Percentiles rank a stretch among this genome's conserved stretches.
Conservation (phyloP, 306 rosid genomes). For the Trifolium fragiferum region DNA sequence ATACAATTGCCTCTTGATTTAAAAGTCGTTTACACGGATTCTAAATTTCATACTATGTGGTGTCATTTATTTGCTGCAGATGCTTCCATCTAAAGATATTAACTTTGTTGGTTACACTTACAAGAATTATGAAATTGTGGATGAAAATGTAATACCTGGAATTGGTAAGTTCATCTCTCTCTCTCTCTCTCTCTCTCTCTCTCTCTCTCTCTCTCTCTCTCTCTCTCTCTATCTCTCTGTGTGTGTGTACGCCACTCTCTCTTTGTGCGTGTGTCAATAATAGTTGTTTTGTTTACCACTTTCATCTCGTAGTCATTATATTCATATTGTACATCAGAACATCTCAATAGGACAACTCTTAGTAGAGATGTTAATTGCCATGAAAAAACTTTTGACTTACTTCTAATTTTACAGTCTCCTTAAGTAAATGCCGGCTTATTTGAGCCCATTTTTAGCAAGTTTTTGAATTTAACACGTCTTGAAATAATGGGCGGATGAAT, state of each 20-base stretch:
- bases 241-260: not conserved
- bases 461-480: not conserved
- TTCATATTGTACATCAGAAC: not conserved
- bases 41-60: constrained; percentile 33
- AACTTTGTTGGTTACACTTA: constrained; percentile 96
- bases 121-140: constrained; percentile 84
- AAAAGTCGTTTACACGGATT: constrained; percentile 10
- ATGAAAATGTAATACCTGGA: constrained; percentile 77
- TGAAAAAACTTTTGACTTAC: constrained; percentile 13
- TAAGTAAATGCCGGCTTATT: not conserved
- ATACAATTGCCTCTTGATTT: constrained; percentile 18
- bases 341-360: not conserved
- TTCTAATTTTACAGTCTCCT: constrained; percentile 20
- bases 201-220: not conserved
- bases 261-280: not conserved
- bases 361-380: constrained; percentile 15
- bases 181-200: not conserved
- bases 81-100: constrained; percentile 88
- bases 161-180: constrained; percentile 59
- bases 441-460: not conserved
- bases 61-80: constrained; percentile 56
- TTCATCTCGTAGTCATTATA: constrained; percentile 20
- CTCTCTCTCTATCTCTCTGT: not conserved
- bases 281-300: constrained; percentile 24
- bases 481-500: not conserved